Conservation (phyloP, 1,284 basidiomycete genomes). For the Tilletiaria anomala region DNA sequence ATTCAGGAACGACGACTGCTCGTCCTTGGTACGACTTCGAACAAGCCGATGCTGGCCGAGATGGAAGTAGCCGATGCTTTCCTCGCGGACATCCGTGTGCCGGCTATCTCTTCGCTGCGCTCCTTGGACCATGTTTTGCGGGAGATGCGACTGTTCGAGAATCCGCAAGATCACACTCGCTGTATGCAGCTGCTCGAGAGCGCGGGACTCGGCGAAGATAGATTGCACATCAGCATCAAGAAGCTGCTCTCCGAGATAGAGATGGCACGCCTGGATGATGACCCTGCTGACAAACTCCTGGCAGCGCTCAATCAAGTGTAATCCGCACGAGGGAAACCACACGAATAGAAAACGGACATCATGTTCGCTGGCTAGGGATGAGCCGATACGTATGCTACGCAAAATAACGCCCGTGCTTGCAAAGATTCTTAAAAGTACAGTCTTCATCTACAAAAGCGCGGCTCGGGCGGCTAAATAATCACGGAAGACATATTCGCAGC, state of each 20-base stretch:
- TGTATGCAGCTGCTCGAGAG: constrained; percentile 58
- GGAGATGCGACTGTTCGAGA: constrained; percentile 66
- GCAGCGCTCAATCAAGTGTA: constrained; percentile 21
- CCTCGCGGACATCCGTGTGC: constrained; percentile 72
- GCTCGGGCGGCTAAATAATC: no score
- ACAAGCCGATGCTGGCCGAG: constrained; percentile 71
- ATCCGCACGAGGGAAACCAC: no score
- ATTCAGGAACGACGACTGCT: constrained; percentile 66
- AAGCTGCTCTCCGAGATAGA: constrained; percentile 71
- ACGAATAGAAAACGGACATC: no score
- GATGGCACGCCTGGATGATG: constrained; percentile 75
- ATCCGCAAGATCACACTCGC: constrained; percentile 47
- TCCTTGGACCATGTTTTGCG: constrained; percentile 63
- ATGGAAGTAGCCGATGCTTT: constrained; percentile 79
- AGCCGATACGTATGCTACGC: no score
- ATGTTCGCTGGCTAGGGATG: no score
- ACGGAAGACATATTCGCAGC: neutral
- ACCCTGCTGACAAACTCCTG: constrained; percentile 40
- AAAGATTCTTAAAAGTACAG: no score
- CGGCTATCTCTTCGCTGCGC: constrained; percentile 60
- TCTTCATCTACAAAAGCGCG: no score
- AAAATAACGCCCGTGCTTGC: no score
- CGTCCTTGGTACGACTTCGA: constrained; percentile 80
- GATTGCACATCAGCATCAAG: constrained; percentile 75
- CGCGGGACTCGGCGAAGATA: constrained; percentile 56